These are phyloP conservation scores for Uromyces viciae-fabae DNA, from an alignment of 1,284 basidiomycete genomes.

Conservation along the genomic window DNA sequence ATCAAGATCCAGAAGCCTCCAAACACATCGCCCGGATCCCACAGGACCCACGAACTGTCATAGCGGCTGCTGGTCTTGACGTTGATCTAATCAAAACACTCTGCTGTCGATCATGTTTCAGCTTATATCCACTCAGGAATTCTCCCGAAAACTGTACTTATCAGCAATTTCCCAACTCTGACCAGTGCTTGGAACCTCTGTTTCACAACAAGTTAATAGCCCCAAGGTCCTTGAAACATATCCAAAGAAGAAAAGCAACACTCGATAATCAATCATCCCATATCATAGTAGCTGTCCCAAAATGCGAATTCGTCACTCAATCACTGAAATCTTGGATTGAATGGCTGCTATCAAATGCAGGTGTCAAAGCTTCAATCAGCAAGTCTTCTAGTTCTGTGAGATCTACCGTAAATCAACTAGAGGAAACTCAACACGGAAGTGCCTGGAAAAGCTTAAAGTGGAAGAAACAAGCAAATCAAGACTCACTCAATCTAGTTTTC, in stretches of 20 bases:
- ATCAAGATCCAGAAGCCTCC: neutral
- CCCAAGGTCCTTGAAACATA: too few species aligned
- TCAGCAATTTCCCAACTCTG: neutral
- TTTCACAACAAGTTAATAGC: neutral
- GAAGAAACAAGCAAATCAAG: neutral
- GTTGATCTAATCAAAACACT: neutral
- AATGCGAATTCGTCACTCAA: neutral
- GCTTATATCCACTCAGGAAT: neutral
- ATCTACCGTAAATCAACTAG: neutral
- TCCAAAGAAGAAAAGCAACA: neutral
- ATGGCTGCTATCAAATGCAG: neutral
- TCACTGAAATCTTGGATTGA: neutral
- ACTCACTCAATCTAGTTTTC: neutral
- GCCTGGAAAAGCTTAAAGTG: neutral
- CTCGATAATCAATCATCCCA: neutral
- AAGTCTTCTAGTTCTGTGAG: neutral
- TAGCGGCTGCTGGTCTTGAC: neutral
- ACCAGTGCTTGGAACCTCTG: neutral
- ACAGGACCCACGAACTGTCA: neutral
- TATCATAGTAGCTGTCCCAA: neutral
- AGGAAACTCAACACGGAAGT: neutral
- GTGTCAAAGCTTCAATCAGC: neutral
- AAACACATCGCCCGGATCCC: neutral
- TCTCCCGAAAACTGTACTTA: neutral
- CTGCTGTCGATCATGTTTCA: neutral